Evolutionary conservation across 2,329 filamentous ascomycete genomes (phyloP), one percentile per base, ranked within the genome.

Genomic region (Beauveria varroae): DNA sequence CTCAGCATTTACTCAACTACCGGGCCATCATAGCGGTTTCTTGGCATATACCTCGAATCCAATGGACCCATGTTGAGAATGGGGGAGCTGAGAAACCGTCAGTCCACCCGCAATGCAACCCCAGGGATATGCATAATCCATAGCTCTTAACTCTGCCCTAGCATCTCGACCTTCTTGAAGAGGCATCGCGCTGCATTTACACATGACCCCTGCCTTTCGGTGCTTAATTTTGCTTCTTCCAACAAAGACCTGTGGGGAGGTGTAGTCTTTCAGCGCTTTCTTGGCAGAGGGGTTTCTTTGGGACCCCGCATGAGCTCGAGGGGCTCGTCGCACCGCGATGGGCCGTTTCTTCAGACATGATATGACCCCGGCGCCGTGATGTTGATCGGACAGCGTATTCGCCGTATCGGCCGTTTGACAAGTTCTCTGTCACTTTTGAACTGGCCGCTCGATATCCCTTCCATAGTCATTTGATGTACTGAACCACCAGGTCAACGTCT

Each of bases 51-150:
- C 24, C 34, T 16, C 9, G 12, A 58, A 5, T 58, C 34, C 56
- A 51, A 30, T 50, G 18, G 50, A 41, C 16, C 18, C 56, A 34
- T n/a, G n/a, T 47, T 30, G 18, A 5, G 2, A 26, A 34, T n/a
- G 20, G 56, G 56, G 56, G 56, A 58, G 47, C 56, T 58, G 56
- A 57, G 43, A 58, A n/a, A 51, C 9, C 14, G 51, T 18, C 26
- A 58, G 56, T 30, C 56, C 56, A 58, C 56, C 46, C 22, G 24
- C 56, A 12, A 51, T 58, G 56, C 56, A 58, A 58, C 56, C 46
- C 26, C 22, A 50, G 24, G 9, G 30, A 58, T 51, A 51, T 51
- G 56, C 56, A 58, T 57, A 58, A 49, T 12, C 3, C 56, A 34
- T 24, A 43, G 51, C 22, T 30, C 22, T 30, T 43, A 41, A 40